A percentile compares a stretch with the other conserved stretches of the same genome.
Evolutionary conservation across 352 stramenopile genomes (phyloP).

Genomic region (Nothophytophthora sp.): DNA sequence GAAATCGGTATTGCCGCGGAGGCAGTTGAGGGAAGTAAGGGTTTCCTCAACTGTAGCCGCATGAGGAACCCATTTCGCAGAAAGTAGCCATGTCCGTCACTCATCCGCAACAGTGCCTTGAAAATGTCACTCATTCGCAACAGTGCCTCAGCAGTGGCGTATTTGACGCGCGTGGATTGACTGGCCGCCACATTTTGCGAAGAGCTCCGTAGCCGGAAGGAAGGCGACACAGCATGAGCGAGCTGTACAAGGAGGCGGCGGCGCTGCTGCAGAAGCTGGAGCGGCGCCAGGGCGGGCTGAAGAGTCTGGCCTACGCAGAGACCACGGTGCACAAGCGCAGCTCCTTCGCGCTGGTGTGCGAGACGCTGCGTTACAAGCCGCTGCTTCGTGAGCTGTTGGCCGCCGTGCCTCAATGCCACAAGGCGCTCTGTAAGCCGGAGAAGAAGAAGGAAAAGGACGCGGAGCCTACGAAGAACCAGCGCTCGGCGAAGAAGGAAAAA

Average conservation of each 20-base stretch:
- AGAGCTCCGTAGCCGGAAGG: no score
- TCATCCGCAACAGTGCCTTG: no score
- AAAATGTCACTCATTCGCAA: no score
- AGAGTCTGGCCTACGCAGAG: conserved; percentile 83
- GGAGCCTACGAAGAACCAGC: no score
- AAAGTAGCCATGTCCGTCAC: no score
- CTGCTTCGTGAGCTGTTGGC: conserved; percentile 68
- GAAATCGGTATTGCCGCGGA: no score
- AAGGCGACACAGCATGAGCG: conserved; percentile 59
- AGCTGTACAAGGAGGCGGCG: conserved; percentile 85
- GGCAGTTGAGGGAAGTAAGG: no score
- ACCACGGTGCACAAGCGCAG: conserved; percentile 86
- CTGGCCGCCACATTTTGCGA: neutral
- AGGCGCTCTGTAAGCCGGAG: conserved; percentile 42
- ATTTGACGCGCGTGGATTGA: no score
- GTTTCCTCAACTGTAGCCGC: no score
- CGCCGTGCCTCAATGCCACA: conserved; percentile 70
- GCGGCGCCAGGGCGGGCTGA: conserved; percentile 77
- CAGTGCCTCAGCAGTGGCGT: no score
- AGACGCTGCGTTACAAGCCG: conserved; percentile 89
- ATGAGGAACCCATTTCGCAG: no score
- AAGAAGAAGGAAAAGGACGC: conserved; percentile 54
- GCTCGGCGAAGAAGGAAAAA: no score
- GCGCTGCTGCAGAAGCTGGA: conserved; percentile 79
- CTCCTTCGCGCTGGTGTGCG: conserved; percentile 88